Base-by-base conservation (phyloP, 306 rosid genomes). In the Vigna angularis region DNA sequence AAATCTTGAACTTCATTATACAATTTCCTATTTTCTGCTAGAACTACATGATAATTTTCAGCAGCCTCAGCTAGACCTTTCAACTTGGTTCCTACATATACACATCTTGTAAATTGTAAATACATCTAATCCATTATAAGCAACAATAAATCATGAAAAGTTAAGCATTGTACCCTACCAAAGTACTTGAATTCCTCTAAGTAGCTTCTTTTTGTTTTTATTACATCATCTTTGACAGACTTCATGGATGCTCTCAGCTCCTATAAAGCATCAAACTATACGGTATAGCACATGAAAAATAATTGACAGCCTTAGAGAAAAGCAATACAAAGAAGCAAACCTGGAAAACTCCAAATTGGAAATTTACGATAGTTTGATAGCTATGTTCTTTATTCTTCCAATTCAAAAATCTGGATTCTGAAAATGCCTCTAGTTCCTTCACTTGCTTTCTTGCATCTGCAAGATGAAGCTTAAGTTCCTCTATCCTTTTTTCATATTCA, bases 1-100 rank as follows among this genome's bases (percentile, higher is more conserved):
- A 96, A 89, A 79, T 96, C 99, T 77, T 96, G 99, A 82, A 96
- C 98, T 77, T 96, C 98, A 65, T 96, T 93, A 74, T 96, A 96
- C 83, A 96, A 79, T 82, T 88, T 91, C 32, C 99, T 87, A 74
- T 96, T 96, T 86, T 96, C 99, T 16, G 85, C 81, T 76, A 96
- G 89, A 82, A 92, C 94, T 61, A 79, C 79, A 47, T 96, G 97
- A 82, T 93, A 93, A 83, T 91, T 93, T 74, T 86, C 90, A 51
- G 99, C 98, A 48, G 93, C 99, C 85, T 96, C 97, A 34, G 94
- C 90, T 70, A 96, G 81, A 85, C 88, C 93, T 86, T 74, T 91
- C 82, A 95, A 91, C 90, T 87, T 95, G 72, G 14, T 66, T 18
- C 91, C 98, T 95, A 48, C 68, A 57, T 42, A 62, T 51, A 58